A percentile compares a stretch with the other conserved stretches of the same genome.
phyloP scores from a whole-genome alignment of 2,329 filamentous ascomycete genomes.

The Penicillium sumatraense region DNA sequence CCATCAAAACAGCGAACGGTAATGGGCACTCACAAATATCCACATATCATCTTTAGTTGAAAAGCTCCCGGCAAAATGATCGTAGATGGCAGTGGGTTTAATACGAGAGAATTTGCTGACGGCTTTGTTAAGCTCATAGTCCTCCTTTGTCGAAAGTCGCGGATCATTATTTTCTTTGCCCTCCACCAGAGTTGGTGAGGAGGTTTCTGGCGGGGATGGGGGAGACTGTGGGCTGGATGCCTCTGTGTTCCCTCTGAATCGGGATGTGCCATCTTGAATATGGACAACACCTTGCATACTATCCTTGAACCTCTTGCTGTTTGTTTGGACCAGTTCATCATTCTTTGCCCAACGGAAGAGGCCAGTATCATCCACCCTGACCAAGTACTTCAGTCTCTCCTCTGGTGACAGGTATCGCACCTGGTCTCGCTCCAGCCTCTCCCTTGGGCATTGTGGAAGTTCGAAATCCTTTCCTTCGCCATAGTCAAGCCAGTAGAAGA shows the following conservation, averaged over 20 bases:
- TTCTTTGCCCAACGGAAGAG: conserved; percentile 88
- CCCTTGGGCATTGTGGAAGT: conserved; percentile 72
- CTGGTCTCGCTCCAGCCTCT: conserved; percentile 74
- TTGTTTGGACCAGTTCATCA: conserved; percentile 75
- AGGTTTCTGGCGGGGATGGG: conserved; percentile 28
- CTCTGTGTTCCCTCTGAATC: conserved; percentile 48
- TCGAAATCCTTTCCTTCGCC: conserved; percentile 75
- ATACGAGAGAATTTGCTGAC: conserved; percentile 67
- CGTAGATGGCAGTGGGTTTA: conserved; percentile 73
- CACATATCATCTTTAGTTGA: conserved; percentile 85
- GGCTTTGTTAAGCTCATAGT: conserved; percentile 65
- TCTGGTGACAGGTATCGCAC: conserved; percentile 84
- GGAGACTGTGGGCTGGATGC: neutral
- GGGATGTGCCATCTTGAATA: conserved; percentile 62
- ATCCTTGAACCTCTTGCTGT: conserved; percentile 71
- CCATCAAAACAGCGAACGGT: neutral
- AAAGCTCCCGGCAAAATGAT: conserved; percentile 73
- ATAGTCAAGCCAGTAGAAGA: conserved; percentile 91
- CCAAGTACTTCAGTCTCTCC: conserved; percentile 80
- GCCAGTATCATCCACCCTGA: conserved; percentile 74
- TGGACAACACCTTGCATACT: conserved; percentile 76
- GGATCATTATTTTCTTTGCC: conserved; percentile 27
- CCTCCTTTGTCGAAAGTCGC: conserved; percentile 68
- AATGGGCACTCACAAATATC: conserved; percentile 70
- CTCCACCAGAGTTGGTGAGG: conserved; percentile 6